These are phyloP conservation scores for Penicillium samsonianum DNA, from an alignment of 495 filamentous ascomycete genomes.

Conservation along the genomic window DNA sequence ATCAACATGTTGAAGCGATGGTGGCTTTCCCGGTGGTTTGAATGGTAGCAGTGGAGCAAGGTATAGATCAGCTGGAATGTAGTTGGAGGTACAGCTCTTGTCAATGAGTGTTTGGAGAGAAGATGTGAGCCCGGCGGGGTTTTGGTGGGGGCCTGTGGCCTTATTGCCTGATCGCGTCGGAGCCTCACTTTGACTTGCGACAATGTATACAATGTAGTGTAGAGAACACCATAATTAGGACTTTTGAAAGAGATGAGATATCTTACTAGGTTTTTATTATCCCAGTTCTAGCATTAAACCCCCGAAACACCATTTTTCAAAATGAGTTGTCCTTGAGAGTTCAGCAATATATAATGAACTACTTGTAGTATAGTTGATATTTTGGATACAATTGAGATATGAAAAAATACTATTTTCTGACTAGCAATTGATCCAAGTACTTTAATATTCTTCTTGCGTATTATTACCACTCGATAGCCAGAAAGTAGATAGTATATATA, in stretches of 20 bases:
- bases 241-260: neutral
- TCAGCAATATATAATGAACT: neutral
- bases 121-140: slow-evolving; percentile 31
- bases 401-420: neutral
- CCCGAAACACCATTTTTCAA: neutral
- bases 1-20: slow-evolving; percentile 45
- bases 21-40: slow-evolving; percentile 4
- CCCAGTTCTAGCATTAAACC: neutral
- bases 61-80: neutral
- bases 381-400: neutral
- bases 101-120: slow-evolving; percentile 22
- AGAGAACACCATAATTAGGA: neutral
- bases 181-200: slow-evolving; percentile 10
- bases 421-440: too few relatives aligned
- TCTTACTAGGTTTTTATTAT: neutral
- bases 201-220: neutral
- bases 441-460: too few relatives aligned
- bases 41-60: neutral
- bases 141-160: slow-evolving; percentile 31
- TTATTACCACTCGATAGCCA: neutral
- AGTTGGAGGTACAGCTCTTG: slow-evolving; percentile 6
- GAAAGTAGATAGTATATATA: neutral
- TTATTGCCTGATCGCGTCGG: slow-evolving; percentile 32
- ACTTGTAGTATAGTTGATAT: neutral
- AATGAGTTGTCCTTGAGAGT: neutral